Evolutionary conservation across 2,329 filamentous ascomycete genomes (phyloP).

Genomic region (Penicillium expansum): DNA sequence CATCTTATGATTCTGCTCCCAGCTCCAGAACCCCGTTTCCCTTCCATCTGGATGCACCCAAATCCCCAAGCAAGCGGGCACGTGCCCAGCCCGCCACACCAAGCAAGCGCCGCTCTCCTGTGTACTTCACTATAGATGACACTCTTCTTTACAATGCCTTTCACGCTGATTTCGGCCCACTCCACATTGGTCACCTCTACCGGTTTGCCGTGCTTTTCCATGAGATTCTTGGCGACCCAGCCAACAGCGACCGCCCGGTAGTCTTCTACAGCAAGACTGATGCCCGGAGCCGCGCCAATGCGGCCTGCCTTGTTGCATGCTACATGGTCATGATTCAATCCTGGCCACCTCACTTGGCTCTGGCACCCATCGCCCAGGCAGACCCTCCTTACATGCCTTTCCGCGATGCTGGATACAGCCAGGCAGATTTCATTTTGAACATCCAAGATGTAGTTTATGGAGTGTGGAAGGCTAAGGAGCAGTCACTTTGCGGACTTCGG

Average conservation of each 20-base stretch:
- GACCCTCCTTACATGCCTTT: conserved; percentile 99
- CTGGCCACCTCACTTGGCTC: conserved; percentile 92
- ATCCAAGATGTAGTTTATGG: conserved; percentile 98
- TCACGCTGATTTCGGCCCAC: conserved; percentile 94
- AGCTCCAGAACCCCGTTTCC: conserved; percentile 82
- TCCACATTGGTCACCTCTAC: conserved; percentile 97
- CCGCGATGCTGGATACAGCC: conserved; percentile 95
- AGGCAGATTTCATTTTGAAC: conserved; percentile 92
- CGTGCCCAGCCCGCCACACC: conserved; percentile 60
- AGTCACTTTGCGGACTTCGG: conserved; percentile 83
- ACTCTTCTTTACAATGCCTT: conserved; percentile 95
- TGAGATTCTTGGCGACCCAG: conserved; percentile 86
- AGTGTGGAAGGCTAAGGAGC: conserved; percentile 98
- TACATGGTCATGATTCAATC: conserved; percentile 99
- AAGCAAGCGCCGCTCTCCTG: conserved; percentile 61
- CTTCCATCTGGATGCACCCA: conserved; percentile 60
- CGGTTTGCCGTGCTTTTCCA: conserved; percentile 94
- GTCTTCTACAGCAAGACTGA: conserved; percentile 96
- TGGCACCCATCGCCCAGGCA: conserved; percentile 93
- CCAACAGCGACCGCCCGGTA: conserved; percentile 83
- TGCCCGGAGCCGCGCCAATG: conserved; percentile 83
- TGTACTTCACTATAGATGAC: conserved; percentile 95
- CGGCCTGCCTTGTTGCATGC: conserved; percentile 89
- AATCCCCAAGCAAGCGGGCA: conserved; percentile 71
- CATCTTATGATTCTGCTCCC: conserved; percentile 81